These are phyloP conservation scores for Rhodamnia rubescens DNA, from an alignment of 345 rosid species.

Conservation along the genomic window DNA sequence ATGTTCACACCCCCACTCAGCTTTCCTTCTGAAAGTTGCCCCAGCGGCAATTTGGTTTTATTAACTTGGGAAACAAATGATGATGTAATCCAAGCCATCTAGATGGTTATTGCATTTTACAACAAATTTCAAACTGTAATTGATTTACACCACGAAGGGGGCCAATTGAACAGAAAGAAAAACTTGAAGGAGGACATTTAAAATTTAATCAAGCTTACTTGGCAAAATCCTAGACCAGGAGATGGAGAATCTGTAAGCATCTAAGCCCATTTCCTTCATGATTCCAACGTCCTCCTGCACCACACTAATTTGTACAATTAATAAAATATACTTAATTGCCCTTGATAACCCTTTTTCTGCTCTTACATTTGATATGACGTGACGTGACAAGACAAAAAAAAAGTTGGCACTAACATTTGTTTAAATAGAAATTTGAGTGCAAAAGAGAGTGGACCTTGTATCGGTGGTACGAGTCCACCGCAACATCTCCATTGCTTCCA, in stretches of 20 bases:
- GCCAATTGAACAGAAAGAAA: neutral
- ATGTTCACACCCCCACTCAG: conserved; percentile 16
- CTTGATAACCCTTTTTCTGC: neutral
- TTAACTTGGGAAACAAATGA: neutral
- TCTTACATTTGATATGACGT: neutral
- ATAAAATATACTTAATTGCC: neutral
- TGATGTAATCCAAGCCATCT: neutral
- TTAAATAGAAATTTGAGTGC: neutral
- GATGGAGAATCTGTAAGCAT: conserved; percentile 32
- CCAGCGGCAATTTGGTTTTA: neutral
- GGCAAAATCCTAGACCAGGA: conserved; percentile 35
- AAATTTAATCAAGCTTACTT: neutral
- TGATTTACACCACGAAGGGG: neutral
- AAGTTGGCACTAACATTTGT: too few species aligned
- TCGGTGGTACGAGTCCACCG: conserved; percentile 41
- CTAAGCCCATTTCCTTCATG: conserved; percentile 25
- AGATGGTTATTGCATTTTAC: neutral
- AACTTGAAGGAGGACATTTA: neutral
- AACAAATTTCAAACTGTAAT: neutral
- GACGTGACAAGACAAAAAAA: neutral
- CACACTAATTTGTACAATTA: neutral
- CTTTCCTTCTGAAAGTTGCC: conserved; percentile 23
- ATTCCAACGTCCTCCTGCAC: conserved; percentile 23
- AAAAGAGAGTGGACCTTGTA: conserved; percentile 28
- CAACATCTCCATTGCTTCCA: conserved; percentile 36